Evolutionary conservation across 768 basidiomycete species (phyloP), one percentile per base, ranked within the genome.

Genomic region (Lactarius akahatsu): DNA sequence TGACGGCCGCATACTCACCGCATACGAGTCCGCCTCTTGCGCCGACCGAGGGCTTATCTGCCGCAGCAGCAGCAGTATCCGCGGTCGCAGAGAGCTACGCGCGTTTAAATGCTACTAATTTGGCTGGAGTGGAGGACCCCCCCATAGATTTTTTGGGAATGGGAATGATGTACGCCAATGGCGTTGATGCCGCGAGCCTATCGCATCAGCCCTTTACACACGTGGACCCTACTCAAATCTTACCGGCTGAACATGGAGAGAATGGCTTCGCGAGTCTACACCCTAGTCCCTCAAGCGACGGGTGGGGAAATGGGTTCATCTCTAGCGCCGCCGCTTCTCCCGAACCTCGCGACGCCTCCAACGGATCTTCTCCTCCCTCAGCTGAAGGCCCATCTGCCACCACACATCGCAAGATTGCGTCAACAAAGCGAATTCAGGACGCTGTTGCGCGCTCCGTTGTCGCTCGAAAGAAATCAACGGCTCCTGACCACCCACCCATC

Each of bases 191-290:
- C 36, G 74, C 78, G 4, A 73, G 75, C 45, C 75, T 71, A 41
- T 61, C 81, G 34, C 76, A 77, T 62, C 71, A 72, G 60, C 83
- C 85, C 8, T 91, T 84, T 77, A 91, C 90, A 41, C 89, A 91
- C 76, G 91, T 98, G 66, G 93, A 98, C 78, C 96, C 96, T 9
- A 90, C 90, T n/a, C 93, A 96, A 77, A 91, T 96, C 54, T 76
- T 84, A 66, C 80, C 80, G n/a, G 75, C 78, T 47, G 80, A 82
- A 52, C 78, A 80, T 56, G 64, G 69, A 59, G 78, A 79, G 41
- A 73, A 75, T 66, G 75, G 79, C 13, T 81, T 82, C 72, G 77
- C 81, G 52, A 80, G 79, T 68, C 86, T 85, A 78, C 90, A 88
- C 73, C 79, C 87, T 54, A 93, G 89, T 75, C 91, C 92, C 7